phyloP scores from a whole-genome alignment of 1,139 yeast species.

The Saccharomycopsis phalli region DNA sequence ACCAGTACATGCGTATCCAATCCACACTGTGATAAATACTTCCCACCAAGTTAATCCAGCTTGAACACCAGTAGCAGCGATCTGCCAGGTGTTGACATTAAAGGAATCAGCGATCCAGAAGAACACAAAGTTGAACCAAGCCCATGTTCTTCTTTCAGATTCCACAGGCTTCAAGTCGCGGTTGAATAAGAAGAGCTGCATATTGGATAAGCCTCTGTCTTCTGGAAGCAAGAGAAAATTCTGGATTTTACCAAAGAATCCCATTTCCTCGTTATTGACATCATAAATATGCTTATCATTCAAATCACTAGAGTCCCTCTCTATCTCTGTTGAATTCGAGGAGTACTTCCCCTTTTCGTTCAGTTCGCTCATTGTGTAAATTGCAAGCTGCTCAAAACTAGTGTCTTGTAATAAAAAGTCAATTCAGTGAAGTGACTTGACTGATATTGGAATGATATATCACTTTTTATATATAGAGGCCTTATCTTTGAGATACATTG shows the following conservation, averaged over 20 bases:
- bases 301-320: no score
- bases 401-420: no score
- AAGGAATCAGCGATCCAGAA: constrained; percentile 87
- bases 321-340: neutral
- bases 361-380: neutral
- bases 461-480: no score
- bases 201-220: constrained; percentile 1
- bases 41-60: constrained; percentile 84
- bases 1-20: constrained; percentile 56
- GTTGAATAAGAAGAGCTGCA: constrained; percentile 56
- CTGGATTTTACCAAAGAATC: neutral
- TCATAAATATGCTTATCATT: neutral
- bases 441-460: no score
- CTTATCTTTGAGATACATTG: no score
- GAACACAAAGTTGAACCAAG: constrained; percentile 68
- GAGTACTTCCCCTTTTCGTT: constrained; percentile 4
- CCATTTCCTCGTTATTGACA: neutral
- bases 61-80: constrained; percentile 73
- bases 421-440: no score
- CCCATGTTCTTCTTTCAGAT: constrained; percentile 56
- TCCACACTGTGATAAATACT: constrained; percentile 79
- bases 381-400: neutral
- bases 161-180: constrained; percentile 74
- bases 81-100: constrained; percentile 85
- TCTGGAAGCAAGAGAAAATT: neutral